Evolutionary conservation across 2,329 filamentous ascomycete species (phyloP), one percentile per base, ranked within the genome.

Genomic region (Chalaropsis thielavioides): DNA sequence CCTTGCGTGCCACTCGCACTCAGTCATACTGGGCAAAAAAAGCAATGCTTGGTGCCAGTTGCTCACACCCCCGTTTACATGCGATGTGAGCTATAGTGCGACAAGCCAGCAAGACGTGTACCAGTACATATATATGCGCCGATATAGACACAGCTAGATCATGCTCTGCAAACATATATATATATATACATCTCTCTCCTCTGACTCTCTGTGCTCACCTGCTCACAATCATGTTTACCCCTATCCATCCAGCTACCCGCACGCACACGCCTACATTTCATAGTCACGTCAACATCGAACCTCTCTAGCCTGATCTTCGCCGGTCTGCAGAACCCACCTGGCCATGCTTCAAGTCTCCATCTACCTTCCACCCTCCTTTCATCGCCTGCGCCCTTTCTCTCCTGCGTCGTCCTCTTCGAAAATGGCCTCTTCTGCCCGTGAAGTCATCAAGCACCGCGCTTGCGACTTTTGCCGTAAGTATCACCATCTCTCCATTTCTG

Each of bases 391-490:
- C 51, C 51, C 8, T n/a, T 35, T 5, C 2, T 35, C 31, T 56
- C 13, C 24, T 35, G n/a, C n/a, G n/a, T n/a, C n/a, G n/a, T 27
- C 17, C 8, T 17, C 1, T 6, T n/a, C 24, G 13, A 68, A 68
- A 22, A 11, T 63, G 8, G 49, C 62, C 64, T 63, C 66, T 61
- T 38, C 63, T 63, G 51, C 3, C 24, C 63, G 67, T 54, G 69
- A 68, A 62, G 69, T 73, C 67, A 71, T 75, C 67, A 86, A 83
- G 71, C 82, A 81, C 68, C 79, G 83, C 60, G 83, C 84, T 67
- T 87, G 84, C 73, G 84, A 87, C 72, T 83, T 86, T 72, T 87
- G 84, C 74, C 79, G 84, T 87, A 78, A 74, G 82, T 78, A 27
- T 38, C 56, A 27, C 46, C 35, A 38, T 38, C 62, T 62, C 49